A percentile compares a stretch with the other conserved stretches of the same genome.
Conservation (phyloP, 345 rosid species). For the Theobroma cacao region DNA sequence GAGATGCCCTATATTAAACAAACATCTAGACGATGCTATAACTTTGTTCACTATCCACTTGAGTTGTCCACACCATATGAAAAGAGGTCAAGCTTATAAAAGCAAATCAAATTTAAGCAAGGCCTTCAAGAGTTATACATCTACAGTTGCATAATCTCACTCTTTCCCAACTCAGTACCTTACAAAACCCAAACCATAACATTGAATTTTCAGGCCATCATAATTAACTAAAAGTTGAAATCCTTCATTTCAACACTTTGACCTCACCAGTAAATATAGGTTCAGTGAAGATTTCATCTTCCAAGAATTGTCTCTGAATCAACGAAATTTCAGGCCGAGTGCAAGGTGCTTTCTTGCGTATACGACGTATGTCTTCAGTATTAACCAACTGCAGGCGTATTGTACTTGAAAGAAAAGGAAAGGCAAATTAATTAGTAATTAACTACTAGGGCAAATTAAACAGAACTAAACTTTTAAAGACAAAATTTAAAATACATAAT, state of each 20-base stretch:
- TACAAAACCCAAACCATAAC: not conserved
- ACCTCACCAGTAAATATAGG: slow-evolving; percentile 74
- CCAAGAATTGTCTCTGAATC: slow-evolving; percentile 80
- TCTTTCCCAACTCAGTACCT: not conserved
- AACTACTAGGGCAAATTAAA: not conserved
- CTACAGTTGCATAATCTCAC: not conserved
- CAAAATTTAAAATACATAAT: not conserved
- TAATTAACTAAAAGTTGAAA: not conserved
- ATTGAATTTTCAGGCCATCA: not conserved
- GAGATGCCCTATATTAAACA: not conserved
- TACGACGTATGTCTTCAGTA: slow-evolving; percentile 90
- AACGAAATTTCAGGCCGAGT: slow-evolving; percentile 76
- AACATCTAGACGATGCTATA: not conserved
- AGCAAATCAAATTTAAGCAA: not conserved
- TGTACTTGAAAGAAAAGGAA: slow-evolving; percentile 45
- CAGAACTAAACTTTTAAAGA: too few relatives aligned
- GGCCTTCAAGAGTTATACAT: not conserved
- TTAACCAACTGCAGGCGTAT: slow-evolving; percentile 85
- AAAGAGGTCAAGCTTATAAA: not conserved
- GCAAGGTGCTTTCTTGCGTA: slow-evolving; percentile 99
- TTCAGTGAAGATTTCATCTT: slow-evolving; percentile 66
- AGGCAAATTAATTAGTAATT: slow-evolving; percentile 25
- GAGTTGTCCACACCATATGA: too few relatives aligned
- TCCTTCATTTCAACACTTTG: slow-evolving; percentile 7
- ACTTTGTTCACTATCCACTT: not conserved